Evolutionary conservation across 169 alveolate genomes (phyloP), one percentile per base, ranked within the genome.

Genomic region (Plasmodium knowlesi): DNA sequence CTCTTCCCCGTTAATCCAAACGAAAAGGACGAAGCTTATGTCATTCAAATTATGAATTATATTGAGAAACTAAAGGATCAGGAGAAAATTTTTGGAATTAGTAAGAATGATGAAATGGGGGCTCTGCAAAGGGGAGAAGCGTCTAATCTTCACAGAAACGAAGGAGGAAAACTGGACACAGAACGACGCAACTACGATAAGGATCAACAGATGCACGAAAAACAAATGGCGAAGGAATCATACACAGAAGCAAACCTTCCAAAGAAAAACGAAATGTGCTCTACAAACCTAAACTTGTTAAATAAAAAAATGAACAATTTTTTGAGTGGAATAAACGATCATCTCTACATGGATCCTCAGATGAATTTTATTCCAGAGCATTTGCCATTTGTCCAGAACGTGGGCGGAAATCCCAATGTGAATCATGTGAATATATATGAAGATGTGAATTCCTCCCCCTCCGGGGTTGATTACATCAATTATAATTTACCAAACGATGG

Each of bases 1-100:
- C 43, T 89, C 32, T 89, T 89, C 82, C 94, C 94, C 14, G 94
- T 89, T 1, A 85, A 89, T n/a, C 90, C 89, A 10, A 79, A 79
- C 43, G 94, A 89, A 61, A 89, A 89, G 37, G 94, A 89, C 71
- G 94, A 89, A 43, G 57, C 88, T 2, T 89, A 89, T 67, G 82
- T 89, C 43, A 43, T 73, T 8, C 88, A 89, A 89, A 89, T 89
- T 79, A 79, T 89, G 70, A 89, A 89, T 25, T 89, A 89, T 50
- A 89, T 89, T 39, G 89, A 89, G 10, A 89, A 89, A 34, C 82
- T 89, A 79, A 79, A 79, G 41, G 83, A 89, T 0, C 90, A 89
- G 46, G 73, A 89, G 5, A 89, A 89, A 79, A 89, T 89, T 37
- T 89, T 39, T 61, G 94, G 94, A 12, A 32, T 74, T 34, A 39